These are phyloP conservation scores for Achaetomiella virescens DNA, from an alignment of 495 filamentous ascomycete genomes.

Conservation along the genomic window DNA sequence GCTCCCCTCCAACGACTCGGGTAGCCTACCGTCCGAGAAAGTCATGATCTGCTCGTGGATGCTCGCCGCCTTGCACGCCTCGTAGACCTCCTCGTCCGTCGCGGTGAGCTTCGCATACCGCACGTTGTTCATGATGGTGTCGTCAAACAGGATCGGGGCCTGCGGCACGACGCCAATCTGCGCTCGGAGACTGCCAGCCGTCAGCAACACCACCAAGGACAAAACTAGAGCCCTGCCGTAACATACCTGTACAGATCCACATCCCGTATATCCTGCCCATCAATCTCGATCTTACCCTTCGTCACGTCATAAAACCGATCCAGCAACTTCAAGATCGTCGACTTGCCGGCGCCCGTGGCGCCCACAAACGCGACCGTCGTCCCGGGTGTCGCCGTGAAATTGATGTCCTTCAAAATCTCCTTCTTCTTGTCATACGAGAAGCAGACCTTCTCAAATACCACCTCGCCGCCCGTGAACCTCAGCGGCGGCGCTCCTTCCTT, in stretches of 20 bases:
- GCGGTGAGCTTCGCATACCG: conserved; percentile 59
- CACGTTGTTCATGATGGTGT: conserved; percentile 68
- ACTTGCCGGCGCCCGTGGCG: conserved; percentile 69
- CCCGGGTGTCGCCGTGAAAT: conserved; percentile 53
- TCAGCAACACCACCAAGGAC: conserved; percentile 5
- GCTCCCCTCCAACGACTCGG: not conserved
- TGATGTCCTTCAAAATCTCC: conserved; percentile 57
- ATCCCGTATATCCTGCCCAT: conserved; percentile 65
- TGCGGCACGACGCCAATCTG: conserved; percentile 68
- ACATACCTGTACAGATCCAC: conserved; percentile 53
- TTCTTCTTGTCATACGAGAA: conserved; percentile 70
- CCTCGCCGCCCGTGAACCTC: conserved; percentile 50
- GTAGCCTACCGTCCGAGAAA: conserved; percentile 48
- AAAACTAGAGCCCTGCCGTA: not conserved
- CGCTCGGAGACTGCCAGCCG: conserved; percentile 50
- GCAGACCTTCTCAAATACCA: conserved; percentile 58
- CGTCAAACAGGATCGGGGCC: conserved; percentile 64
- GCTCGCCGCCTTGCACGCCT: conserved; percentile 62
- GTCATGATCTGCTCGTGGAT: conserved; percentile 63
- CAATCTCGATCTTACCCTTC: conserved; percentile 59
- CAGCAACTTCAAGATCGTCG: conserved; percentile 67
- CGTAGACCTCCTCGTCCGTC: conserved; percentile 57
- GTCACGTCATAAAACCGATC: conserved; percentile 65
- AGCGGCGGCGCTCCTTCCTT: conserved; percentile 50
- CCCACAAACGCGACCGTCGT: conserved; percentile 72